Evolutionary conservation across 176 grass and related monocot genomes (phyloP).

Genomic region (Oryza officinalis): DNA sequence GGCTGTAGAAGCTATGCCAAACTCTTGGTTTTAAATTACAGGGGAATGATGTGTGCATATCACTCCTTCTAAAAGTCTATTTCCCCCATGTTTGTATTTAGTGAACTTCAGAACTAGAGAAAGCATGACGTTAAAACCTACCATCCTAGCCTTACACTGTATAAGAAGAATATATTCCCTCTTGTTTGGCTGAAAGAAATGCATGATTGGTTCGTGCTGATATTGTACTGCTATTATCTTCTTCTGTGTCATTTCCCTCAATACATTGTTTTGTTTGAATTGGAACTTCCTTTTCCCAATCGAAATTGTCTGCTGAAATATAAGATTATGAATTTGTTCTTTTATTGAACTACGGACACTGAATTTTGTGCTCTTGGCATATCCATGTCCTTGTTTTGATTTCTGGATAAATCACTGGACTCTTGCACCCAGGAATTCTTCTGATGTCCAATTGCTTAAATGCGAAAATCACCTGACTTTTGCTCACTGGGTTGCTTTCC

Average conservation of each 20-base stretch:
- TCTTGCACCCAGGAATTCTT: slow-evolving; percentile 1
- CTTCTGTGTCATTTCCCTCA: not conserved
- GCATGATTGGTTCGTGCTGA: slow-evolving; percentile 8
- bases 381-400: not conserved
- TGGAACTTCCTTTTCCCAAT: not conserved
- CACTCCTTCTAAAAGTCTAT: not conserved
- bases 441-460: not conserved
- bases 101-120: not conserved
- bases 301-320: not conserved
- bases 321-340: not conserved
- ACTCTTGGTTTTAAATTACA: not conserved
- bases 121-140: not conserved
- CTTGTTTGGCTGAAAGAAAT: slow-evolving; percentile 16
- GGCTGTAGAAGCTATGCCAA: not conserved
- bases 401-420: not conserved
- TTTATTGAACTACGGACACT: not conserved
- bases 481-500: not conserved
- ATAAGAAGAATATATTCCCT: not conserved
- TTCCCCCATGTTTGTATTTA: not conserved
- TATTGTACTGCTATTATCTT: not conserved
- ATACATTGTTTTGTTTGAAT: not conserved
- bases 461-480: not conserved
- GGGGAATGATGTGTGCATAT: not conserved
- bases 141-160: not conserved
- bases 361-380: not conserved